Conservation (phyloP, 106 monocot species). For the Allium fistulosum region DNA sequence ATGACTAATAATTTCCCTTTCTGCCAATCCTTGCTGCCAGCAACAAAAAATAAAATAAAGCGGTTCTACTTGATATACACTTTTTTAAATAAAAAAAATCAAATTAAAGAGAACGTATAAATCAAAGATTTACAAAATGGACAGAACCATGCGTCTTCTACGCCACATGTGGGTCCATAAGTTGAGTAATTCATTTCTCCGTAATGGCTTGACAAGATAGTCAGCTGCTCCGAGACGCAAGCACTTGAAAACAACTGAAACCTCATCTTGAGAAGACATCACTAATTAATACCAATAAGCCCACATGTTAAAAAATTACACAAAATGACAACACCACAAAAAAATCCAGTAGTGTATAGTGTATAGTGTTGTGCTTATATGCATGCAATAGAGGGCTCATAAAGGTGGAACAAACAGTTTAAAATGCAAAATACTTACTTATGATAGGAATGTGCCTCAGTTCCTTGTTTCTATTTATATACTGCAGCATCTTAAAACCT, state of each 20-base stretch:
- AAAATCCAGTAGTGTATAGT: no score
- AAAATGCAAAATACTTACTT: conserved; percentile 24
- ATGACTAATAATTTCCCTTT: conserved; percentile 51
- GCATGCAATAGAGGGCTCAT: no score
- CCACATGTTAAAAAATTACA: no score
- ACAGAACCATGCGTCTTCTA: conserved; percentile 48
- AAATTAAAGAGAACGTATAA: conserved; percentile 5
- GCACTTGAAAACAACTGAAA: conserved; percentile 68
- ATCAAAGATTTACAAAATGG: conserved; percentile 4
- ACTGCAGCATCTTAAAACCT: conserved; percentile 66
- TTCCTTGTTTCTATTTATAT: conserved; percentile 40
- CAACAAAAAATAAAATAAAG: not conserved
- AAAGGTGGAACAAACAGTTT: no score
- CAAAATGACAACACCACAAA: no score
- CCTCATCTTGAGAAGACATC: conserved; percentile 74
- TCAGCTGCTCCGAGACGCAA: conserved; percentile 74
- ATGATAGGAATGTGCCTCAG: conserved; percentile 63
- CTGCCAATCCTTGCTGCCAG: conserved; percentile 49
- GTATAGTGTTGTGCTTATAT: no score
- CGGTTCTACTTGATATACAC: not conserved
- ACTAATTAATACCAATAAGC: conserved; percentile 11
- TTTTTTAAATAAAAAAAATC: not conserved
- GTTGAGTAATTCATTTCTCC: conserved; percentile 64
- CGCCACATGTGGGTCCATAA: conserved; percentile 81
- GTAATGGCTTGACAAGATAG: conserved; percentile 67